Conservation (phyloP, 2,329 filamentous ascomycete genomes). For the Dactylellina haptotyla region DNA sequence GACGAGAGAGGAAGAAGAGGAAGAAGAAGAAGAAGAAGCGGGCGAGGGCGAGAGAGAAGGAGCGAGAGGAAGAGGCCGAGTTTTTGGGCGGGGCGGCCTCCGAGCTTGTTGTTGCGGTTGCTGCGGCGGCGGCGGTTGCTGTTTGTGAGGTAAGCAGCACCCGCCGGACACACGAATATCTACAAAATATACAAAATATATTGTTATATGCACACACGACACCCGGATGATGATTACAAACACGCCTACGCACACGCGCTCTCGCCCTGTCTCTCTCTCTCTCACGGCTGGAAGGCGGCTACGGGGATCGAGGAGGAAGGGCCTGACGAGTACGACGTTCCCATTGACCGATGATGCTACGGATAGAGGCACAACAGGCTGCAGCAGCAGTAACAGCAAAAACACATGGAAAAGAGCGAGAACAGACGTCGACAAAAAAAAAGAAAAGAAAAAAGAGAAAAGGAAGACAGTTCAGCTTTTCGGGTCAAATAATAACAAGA, state of each 20-base stretch:
- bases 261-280: too few relatives aligned
- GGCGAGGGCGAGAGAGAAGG: background rate
- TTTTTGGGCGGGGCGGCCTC: slow-evolving; percentile 7
- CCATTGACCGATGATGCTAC: slow-evolving; percentile 43
- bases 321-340: slow-evolving; percentile 22
- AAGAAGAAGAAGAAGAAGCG: slow-evolving; percentile 27
- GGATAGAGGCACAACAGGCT: slow-evolving; percentile 18
- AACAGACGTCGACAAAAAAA: too few relatives aligned
- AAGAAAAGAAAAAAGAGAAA: slow-evolving; percentile 5
- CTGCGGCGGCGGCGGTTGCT: background rate
- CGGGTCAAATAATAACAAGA: slow-evolving; percentile 1
- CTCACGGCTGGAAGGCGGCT: background rate
- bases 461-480: background rate
- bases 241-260: too few relatives aligned
- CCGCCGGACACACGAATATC: background rate
- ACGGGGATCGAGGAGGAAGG: background rate
- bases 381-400: too few relatives aligned
- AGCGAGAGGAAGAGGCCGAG: slow-evolving; percentile 4
- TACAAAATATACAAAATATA: too few relatives aligned
- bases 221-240: too few relatives aligned
- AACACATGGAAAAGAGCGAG: too few relatives aligned
- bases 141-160: slow-evolving; percentile 26
- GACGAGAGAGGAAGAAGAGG: background rate
- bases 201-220: too few relatives aligned
- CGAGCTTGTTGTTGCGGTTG: background rate